phyloP scores from a whole-genome alignment of 2,329 filamentous ascomycete species.

The Lasiodiplodia sp. region DNA sequence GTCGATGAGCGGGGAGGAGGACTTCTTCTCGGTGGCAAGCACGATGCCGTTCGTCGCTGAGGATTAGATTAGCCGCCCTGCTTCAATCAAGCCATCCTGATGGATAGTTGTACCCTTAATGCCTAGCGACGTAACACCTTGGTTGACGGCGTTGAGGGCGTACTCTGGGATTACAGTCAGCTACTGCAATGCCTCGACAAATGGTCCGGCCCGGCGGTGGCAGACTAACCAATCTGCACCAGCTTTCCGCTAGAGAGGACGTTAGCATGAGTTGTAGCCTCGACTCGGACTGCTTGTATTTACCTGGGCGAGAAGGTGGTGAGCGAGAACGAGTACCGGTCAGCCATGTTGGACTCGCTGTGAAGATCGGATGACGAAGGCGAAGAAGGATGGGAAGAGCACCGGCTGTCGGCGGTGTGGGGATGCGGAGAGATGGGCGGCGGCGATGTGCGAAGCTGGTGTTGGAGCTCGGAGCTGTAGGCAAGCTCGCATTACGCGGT shows the following conservation, averaged over 20 bases:
- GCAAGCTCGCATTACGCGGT: slow-evolving; percentile 38
- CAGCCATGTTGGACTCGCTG: slow-evolving; percentile 73
- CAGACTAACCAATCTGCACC: slow-evolving; percentile 86
- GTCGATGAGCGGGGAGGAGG: slow-evolving; percentile 95
- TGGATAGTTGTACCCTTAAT: slow-evolving; percentile 80
- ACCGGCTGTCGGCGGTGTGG: slow-evolving; percentile 15
- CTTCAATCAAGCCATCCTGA: not conserved
- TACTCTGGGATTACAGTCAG: slow-evolving; percentile 72
- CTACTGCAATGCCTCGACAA: slow-evolving; percentile 30
- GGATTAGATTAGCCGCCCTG: not conserved
- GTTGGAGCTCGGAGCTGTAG: slow-evolving; percentile 40
- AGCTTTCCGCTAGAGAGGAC: slow-evolving; percentile 81
- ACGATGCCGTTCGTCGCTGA: slow-evolving; percentile 98
- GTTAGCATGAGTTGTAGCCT: slow-evolving; percentile 54
- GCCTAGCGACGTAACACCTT: slow-evolving; percentile 96
- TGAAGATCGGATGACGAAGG: slow-evolving; percentile 16
- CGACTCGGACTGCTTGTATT: slow-evolving; percentile 44
- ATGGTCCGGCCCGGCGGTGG: not conserved
- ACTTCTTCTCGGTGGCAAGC: slow-evolving; percentile 99
- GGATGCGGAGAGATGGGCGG: slow-evolving; percentile 26
- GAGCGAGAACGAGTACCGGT: slow-evolving; percentile 98
- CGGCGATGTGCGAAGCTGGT: slow-evolving; percentile 32
- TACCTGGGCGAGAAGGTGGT: slow-evolving; percentile 99
- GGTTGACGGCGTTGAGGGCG: slow-evolving; percentile 98
- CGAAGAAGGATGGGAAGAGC: slow-evolving; percentile 20